Evolutionary conservation across 768 basidiomycete genomes (phyloP).

Genomic region (Trametes villosa): DNA sequence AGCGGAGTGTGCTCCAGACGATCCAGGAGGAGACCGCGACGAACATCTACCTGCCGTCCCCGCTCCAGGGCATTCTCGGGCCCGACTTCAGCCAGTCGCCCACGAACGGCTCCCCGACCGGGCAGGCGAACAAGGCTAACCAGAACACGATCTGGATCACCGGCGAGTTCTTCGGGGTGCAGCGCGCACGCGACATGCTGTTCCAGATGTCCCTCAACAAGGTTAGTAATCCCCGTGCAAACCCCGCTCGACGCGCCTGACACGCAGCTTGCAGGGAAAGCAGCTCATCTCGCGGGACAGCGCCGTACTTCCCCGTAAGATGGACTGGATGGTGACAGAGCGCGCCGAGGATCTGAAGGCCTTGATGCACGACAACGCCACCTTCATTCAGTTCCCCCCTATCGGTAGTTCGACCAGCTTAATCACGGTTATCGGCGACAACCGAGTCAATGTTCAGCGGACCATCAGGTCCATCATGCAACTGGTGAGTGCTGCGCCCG

Average conservation of each 20-base stretch:
- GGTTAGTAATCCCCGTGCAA: conserved; percentile 48
- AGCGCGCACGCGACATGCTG: conserved; percentile 94
- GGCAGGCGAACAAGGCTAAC: conserved; percentile 51
- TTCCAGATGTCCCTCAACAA: conserved; percentile 86
- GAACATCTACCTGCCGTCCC: conserved; percentile 93
- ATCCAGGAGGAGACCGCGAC: conserved; percentile 98
- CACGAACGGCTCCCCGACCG: conserved; percentile 44
- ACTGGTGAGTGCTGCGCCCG: conserved; percentile 60
- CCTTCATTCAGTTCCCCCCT: conserved; percentile 91
- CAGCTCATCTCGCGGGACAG: conserved; percentile 90
- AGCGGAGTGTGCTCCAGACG: conserved; percentile 82
- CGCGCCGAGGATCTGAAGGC: conserved; percentile 90
- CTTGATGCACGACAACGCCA: conserved; percentile 95
- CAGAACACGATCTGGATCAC: conserved; percentile 93
- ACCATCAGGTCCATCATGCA: conserved; percentile 95
- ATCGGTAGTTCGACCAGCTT: conserved; percentile 92
- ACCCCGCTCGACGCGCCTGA: not conserved
- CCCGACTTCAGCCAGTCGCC: conserved; percentile 52
- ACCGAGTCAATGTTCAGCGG: conserved; percentile 90
- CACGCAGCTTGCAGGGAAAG: conserved; percentile 68
- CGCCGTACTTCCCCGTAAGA: conserved; percentile 91
- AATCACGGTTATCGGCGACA: conserved; percentile 93
- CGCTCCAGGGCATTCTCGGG: conserved; percentile 84
- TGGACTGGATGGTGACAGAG: conserved; percentile 99
- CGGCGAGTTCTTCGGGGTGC: conserved; percentile 96